Conservation (phyloP, 139 green algal genomes). For the Edaphochlamys debaryana region DNA sequence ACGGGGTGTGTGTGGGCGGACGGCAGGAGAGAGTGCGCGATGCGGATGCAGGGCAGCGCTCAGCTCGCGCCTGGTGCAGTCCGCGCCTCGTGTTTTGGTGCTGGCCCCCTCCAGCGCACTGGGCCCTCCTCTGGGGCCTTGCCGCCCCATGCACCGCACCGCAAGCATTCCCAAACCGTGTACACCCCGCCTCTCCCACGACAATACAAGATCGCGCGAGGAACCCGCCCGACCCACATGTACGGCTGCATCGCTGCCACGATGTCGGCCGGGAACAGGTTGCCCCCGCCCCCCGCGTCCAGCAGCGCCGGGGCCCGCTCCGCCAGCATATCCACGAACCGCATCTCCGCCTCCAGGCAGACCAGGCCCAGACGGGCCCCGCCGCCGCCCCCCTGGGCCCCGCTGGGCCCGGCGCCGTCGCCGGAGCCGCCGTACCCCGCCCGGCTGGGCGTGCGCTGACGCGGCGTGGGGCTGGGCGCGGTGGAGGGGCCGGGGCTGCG, state of each 20-base stretch:
- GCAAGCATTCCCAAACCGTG: no score
- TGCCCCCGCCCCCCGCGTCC: slow-evolving; percentile 7
- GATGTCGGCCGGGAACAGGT: slow-evolving; percentile 22
- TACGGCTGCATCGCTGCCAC: slow-evolving; percentile 5
- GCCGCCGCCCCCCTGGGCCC: background rate
- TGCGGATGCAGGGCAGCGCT: no score
- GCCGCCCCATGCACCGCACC: no score
- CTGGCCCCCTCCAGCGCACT: no score
- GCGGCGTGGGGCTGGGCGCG: slow-evolving; percentile 18
- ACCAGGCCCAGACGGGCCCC: background rate
- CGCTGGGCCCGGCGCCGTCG: background rate
- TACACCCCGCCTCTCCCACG: no score
- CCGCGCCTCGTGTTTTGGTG: no score
- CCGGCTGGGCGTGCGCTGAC: background rate
- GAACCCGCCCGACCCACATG: slow-evolving; percentile 1
- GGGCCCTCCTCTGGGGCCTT: no score
- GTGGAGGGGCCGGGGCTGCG: background rate
- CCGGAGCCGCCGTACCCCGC: background rate
- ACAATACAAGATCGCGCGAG: no score
- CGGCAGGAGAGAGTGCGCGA: no score
- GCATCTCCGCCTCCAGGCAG: background rate
- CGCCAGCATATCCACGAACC: slow-evolving; percentile 14
- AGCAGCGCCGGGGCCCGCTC: slow-evolving; percentile 23
- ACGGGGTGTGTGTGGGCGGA: no score
- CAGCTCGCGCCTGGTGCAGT: no score